Percentiles rank a stretch among this genome's conserved stretches.
These are phyloP conservation scores for Trichoderma lentiforme DNA, from an alignment of 2,329 filamentous ascomycete species.

Conservation along the genomic window DNA sequence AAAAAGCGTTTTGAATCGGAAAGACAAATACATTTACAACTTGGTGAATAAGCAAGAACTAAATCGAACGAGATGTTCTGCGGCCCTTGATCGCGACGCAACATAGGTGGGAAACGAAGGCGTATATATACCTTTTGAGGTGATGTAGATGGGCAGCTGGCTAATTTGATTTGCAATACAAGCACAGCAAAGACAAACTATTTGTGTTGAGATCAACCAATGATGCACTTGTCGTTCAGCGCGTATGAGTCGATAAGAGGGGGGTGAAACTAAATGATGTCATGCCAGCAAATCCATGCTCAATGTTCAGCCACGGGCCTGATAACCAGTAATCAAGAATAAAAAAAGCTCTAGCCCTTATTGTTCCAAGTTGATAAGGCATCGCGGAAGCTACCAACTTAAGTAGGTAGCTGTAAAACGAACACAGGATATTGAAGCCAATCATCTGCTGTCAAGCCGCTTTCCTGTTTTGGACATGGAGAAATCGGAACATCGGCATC, in stretches of 20 bases:
- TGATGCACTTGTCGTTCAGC: not conserved
- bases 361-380: not conserved
- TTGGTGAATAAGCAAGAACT: not conserved
- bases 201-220: not conserved
- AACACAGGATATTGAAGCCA: not conserved
- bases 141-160: not conserved
- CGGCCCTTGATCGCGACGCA: not conserved
- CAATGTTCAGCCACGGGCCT: not conserved
- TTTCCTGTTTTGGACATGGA: not conserved
- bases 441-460: not conserved
- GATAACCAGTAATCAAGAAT: not conserved
- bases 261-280: not conserved
- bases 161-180: not conserved
- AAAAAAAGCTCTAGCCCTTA: not conserved
- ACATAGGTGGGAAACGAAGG: not conserved
- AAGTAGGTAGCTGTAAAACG: not conserved
- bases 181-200: not conserved
- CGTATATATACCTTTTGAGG: not conserved
- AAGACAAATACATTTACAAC: not conserved
- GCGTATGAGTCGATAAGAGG: not conserved
- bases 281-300: not conserved
- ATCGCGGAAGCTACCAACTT: not conserved
- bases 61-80: not conserved
- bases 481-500: conserved; percentile 10
- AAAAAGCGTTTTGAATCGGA: not conserved